Base-by-base conservation (phyloP, 805 yeast species). In the Candida morakotiae region DNA sequence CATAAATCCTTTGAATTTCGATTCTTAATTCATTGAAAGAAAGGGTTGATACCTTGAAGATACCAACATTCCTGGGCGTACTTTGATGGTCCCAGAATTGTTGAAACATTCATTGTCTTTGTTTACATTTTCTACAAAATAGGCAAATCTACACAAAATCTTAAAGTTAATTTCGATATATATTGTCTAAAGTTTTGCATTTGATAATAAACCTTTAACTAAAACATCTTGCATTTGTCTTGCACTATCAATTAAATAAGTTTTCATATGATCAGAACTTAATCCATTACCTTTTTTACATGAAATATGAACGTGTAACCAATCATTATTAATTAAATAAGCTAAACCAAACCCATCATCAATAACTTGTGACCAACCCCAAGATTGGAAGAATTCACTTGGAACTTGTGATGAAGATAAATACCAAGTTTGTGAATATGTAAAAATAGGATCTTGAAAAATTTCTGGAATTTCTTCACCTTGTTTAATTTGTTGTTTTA, bases 281-380 rank as follows among this genome's bases (percentile, higher is more conserved):
- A 80, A 70, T 13, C 76, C 77, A 44, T 70, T 74, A 30, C 78
- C 75, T 62, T 75, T 79, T 69, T 79, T 82, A 44, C 81, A 76
- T 33, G 88, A 81, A 44, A 91, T 80, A 63, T 89, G 91, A 53
- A 93, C 79, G 57, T 88, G 91, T 47, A 88, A 53, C 79, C 85
- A 82, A 49, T 89, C 83, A 42, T 77, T 77, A 70, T 86, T 88
- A 53, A 91, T 73, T 87, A 88, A 87, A 69, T 91, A 91, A 7
- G 96, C 97, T 45, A 87, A 73, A 6, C 98, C 98, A 52, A 85
- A 81, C 7, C 98, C 98, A 43, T 83, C 86, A 55, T 89, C 95
- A 50, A 84, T 80, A 34, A 93, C 98, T 60, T 94, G 95, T 14
- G 96, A 78, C 87, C 88, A 91, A 23, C 98, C 98, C 73, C 89